Evolutionary conservation across 495 filamentous ascomycete genomes (phyloP).

Genomic region (Xylaria nigripes): DNA sequence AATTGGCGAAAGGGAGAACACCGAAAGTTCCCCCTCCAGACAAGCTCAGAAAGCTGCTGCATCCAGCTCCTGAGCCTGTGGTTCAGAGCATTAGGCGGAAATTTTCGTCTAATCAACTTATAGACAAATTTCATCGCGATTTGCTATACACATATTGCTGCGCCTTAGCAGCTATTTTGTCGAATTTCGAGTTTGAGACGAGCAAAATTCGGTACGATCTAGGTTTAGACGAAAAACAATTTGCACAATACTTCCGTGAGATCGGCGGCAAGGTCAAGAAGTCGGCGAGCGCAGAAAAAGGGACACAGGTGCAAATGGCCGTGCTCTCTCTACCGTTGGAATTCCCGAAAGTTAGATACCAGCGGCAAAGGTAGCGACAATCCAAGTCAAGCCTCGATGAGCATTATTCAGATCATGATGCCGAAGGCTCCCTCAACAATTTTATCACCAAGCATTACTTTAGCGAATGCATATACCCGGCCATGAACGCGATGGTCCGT

Average conservation of each 20-base stretch:
- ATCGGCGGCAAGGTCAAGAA: slow-evolving; percentile 61
- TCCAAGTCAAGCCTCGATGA: neutral
- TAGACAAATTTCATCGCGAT: slow-evolving; percentile 56
- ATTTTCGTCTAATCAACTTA: slow-evolving; percentile 53
- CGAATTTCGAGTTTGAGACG: slow-evolving; percentile 71
- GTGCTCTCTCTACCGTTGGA: slow-evolving; percentile 68
- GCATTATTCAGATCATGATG: neutral
- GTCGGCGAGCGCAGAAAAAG: slow-evolving; percentile 41
- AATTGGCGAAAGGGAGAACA: slow-evolving; percentile 29
- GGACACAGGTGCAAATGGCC: slow-evolving; percentile 50
- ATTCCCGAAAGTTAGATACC: slow-evolving; percentile 52
- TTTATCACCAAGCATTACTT: neutral
- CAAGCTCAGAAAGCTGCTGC: slow-evolving; percentile 38
- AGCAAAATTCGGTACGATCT: slow-evolving; percentile 72
- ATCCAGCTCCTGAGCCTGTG: slow-evolving; percentile 50
- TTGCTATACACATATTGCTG: slow-evolving; percentile 62
- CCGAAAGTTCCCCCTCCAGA: slow-evolving; percentile 42
- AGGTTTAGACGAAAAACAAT: slow-evolving; percentile 57
- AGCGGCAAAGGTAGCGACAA: slow-evolving; percentile 17
- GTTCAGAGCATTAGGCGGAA: slow-evolving; percentile 60
- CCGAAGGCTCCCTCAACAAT: too few species aligned
- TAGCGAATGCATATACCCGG: neutral
- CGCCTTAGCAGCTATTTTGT: slow-evolving; percentile 58
- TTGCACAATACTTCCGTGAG: slow-evolving; percentile 66
- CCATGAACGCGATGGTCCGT: neutral